These are phyloP conservation scores for Pleurotus tuoliensis DNA, from an alignment of 768 basidiomycete genomes.

Conservation along the genomic window DNA sequence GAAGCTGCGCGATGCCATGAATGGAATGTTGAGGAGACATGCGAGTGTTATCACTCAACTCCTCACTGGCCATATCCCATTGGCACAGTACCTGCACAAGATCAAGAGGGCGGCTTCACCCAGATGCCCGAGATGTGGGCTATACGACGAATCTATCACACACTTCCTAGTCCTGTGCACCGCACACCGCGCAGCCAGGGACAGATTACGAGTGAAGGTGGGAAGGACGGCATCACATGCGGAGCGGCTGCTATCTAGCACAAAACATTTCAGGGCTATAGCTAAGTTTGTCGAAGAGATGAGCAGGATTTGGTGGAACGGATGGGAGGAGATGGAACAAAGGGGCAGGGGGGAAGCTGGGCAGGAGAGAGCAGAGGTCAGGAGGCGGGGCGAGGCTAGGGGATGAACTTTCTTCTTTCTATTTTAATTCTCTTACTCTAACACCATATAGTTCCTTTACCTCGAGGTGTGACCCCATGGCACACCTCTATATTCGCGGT, in stretches of 20 bases:
- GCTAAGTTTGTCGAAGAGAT: background rate
- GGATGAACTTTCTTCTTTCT: no score
- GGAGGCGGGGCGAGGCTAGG: no score
- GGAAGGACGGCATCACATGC: background rate
- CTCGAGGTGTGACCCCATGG: no score
- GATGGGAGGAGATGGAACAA: background rate
- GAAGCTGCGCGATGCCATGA: background rate
- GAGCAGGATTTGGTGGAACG: background rate
- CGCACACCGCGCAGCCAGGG: background rate
- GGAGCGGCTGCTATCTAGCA: background rate
- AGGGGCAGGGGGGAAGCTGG: background rate
- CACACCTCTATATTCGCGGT: no score
- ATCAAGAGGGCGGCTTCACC: slow-evolving; percentile 13
- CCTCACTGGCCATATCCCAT: slow-evolving; percentile 24
- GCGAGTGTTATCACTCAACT: slow-evolving; percentile 25
- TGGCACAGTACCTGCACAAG: slow-evolving; percentile 25
- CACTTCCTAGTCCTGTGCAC: background rate
- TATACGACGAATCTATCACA: background rate
- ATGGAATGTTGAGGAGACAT: background rate
- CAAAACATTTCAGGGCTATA: background rate
- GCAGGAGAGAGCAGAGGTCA: no score
- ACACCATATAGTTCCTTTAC: no score
- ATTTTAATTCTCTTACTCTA: no score
- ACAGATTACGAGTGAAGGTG: background rate
- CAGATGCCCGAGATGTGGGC: slow-evolving; percentile 15